phyloP scores from a whole-genome alignment of 306 rosid genomes.

The Cucumis cinereus region DNA sequence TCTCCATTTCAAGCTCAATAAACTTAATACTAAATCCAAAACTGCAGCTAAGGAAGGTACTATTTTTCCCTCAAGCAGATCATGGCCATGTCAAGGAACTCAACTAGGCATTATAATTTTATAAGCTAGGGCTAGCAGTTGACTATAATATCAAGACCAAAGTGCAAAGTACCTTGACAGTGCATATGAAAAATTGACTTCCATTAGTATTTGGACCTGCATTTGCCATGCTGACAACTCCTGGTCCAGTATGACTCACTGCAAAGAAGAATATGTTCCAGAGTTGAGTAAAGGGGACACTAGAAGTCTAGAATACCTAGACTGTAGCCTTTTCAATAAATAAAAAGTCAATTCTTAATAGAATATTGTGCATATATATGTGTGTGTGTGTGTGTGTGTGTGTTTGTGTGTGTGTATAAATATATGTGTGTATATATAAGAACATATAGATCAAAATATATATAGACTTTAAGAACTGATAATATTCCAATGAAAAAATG shows the following conservation, averaged over 20 bases:
- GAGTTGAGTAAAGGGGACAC: neutral
- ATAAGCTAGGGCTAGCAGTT: neutral
- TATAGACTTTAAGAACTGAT: neutral
- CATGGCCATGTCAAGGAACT: neutral
- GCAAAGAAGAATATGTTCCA: slow-evolving; percentile 12
- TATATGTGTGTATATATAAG: neutral
- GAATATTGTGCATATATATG: neutral
- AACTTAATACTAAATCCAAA: neutral
- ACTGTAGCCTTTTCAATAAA: neutral
- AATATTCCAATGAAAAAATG: neutral
- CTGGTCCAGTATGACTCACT: slow-evolving; percentile 82
- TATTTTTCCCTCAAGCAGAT: neutral
- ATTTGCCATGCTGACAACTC: slow-evolving; percentile 95
- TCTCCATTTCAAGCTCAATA: neutral
- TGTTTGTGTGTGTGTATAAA: neutral
- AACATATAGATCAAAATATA: neutral
- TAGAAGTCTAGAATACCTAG: neutral
- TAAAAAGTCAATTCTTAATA: neutral
- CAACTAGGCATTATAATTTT: neutral
- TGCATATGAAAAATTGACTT: slow-evolving; percentile 94
- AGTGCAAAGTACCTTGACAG: slow-evolving; percentile 53
- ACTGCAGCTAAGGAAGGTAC: neutral
- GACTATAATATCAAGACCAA: neutral
- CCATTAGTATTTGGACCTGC: slow-evolving; percentile 98
- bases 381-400: too few relatives aligned